These are phyloP conservation scores for Eruca vesicaria DNA, from an alignment of 441 rosid genomes.

Conservation along the genomic window DNA sequence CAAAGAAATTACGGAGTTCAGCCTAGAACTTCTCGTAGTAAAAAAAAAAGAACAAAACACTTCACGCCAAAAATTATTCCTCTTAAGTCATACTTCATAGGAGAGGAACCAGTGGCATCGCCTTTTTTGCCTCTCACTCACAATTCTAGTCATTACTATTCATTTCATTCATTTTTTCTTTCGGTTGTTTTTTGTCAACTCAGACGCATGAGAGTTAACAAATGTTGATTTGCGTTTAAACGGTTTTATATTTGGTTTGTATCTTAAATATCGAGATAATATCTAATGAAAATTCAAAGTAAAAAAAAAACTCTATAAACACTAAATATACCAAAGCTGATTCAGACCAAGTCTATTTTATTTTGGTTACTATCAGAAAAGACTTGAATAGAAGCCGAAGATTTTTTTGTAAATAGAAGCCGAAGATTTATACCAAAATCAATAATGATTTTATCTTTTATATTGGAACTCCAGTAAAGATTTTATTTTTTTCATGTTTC, in stretches of 20 bases:
- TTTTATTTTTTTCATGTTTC: background rate
- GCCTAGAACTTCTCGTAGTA: too few species aligned
- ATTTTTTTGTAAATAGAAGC: too few species aligned
- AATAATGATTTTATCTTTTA: too few species aligned
- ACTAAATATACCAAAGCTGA: background rate
- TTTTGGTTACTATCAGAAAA: conserved; percentile 9
- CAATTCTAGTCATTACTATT: background rate
- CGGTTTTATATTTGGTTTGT: background rate
- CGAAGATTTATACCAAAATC: too few species aligned
- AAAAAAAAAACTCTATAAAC: background rate
- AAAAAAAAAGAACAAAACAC: too few species aligned
- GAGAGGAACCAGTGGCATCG: background rate
- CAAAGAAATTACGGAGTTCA: too few species aligned
- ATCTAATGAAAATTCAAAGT: background rate
- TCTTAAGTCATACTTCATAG: background rate
- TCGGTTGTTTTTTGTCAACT: background rate
- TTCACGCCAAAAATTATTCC: background rate
- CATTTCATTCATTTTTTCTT: background rate
- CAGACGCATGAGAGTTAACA: too few species aligned
- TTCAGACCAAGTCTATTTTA: conserved; percentile 1
- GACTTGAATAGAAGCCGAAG: background rate
- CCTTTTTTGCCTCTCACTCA: background rate
- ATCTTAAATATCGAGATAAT: background rate
- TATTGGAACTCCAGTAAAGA: too few species aligned
- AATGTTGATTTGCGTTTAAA: background rate